Evolutionary conservation across 164 flowering plant species (phyloP).

Genomic region (Berberis thunbergii): DNA sequence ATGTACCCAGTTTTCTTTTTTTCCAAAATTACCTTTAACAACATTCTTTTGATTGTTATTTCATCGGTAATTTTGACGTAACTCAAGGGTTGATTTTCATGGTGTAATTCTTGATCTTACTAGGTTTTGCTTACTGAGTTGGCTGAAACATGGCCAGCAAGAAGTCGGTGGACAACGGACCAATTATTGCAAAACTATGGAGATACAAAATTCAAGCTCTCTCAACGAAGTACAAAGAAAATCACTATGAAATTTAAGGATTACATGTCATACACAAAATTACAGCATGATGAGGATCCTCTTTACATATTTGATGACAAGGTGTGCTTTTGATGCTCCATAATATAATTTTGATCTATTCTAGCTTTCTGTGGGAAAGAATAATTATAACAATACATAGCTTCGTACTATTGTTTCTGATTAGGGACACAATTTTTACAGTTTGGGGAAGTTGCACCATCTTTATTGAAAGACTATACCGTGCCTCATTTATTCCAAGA

Average conservation of each 20-base stretch:
- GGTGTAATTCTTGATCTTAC: neutral
- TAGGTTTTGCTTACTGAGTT: conserved; percentile 72
- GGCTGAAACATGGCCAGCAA: conserved; percentile 86
- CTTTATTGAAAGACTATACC: conserved; percentile 68
- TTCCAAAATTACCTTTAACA: no score
- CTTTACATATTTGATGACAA: conserved; percentile 85
- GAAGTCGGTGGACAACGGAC: conserved; percentile 60
- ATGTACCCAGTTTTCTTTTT: no score
- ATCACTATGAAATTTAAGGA: conserved; percentile 74
- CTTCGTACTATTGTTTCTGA: conserved; percentile 5
- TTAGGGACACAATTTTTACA: conserved; percentile 17
- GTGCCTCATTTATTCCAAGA: conserved; percentile 87
- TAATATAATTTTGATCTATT: no score
- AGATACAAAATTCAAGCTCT: conserved; percentile 64
- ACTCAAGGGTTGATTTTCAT: neutral
- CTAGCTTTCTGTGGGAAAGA: neutral
- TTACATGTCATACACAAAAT: conserved; percentile 67
- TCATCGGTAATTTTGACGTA: no score
- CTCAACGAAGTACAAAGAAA: conserved; percentile 67
- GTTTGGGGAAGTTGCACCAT: conserved; percentile 90
- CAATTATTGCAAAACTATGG: conserved; percentile 54
- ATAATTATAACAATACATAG: neutral
- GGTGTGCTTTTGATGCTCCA: conserved; percentile 26
- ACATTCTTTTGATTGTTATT: no score
- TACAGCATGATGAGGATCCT: conserved; percentile 98